Evolutionary conservation across 1,139 yeast genomes (phyloP), one percentile per base, ranked within the genome.

Genomic region (Magnusiomyces fungicola): DNA sequence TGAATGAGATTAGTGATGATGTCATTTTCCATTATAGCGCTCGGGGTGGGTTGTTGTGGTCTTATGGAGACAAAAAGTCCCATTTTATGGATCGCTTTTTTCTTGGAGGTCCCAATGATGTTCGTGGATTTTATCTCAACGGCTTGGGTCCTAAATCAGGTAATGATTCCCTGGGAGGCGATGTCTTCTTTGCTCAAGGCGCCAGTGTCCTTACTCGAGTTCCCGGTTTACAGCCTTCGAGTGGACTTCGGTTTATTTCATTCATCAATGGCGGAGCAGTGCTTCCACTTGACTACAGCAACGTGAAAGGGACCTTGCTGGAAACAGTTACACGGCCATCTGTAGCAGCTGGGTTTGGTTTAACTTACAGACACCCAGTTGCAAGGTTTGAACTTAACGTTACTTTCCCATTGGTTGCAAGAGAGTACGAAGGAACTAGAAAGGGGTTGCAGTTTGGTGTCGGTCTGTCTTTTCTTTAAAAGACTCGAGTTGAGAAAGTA

Each of bases 361-460:
- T 92, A 3, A 74, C 87, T 19, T 88, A 83, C 63, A 81, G 82
- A 55, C 96, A 89, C 62, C 95, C 96, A 1, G 79, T 80, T 66
- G 97, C 97, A 0, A 74, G 97, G 55, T 85, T 92, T 61, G 98
- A 92, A 67, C 75, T 92, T 57, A 90, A 89, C 64, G 81, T 90
- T 57, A 85, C 85, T 1, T 66, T 90, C 36, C 98, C 98, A 0
- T 59, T 92, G 34, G 70, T 79, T 1, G 77, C 79, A 0, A 81
- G 82, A 60, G 72, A 74, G 14, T 70, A 78, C 36, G 98, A 92
- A 61, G 74, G 76, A 27, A 64, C 78, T 4, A 73, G 96, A 59
- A 89, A 87, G 63, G 98, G 98, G 0, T 65, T 92, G 36, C 97
- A 92, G 64, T 90, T 89, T 65, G 98, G 98, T 19, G 80, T 92